Evolutionary conservation across 208 protist species (phyloP).

Genomic region (Trypanosoma cruzi): DNA sequence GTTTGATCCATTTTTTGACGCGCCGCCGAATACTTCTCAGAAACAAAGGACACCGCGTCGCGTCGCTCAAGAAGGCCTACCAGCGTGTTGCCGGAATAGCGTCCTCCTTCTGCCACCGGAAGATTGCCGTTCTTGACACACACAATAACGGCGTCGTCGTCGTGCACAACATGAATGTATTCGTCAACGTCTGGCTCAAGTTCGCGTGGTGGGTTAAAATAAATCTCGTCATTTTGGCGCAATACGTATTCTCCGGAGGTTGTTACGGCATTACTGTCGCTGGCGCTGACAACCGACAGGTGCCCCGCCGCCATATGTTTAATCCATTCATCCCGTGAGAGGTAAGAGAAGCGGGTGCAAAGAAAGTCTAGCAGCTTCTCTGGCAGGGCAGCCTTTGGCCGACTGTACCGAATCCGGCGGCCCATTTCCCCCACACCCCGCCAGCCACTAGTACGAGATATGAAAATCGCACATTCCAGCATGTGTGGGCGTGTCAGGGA

Average conservation of each 20-base stretch:
- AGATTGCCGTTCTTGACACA: slow-evolving; percentile 81
- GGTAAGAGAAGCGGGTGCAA: slow-evolving; percentile 54
- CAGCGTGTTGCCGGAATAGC: slow-evolving; percentile 85
- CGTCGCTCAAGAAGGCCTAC: slow-evolving; percentile 45
- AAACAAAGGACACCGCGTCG: background rate
- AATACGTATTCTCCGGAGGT: slow-evolving; percentile 33
- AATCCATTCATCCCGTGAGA: slow-evolving; percentile 48
- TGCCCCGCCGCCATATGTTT: slow-evolving; percentile 54
- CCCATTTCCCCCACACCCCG: slow-evolving; percentile 35
- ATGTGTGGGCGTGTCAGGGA: background rate
- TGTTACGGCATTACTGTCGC: background rate
- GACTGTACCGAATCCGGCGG: slow-evolving; percentile 60
- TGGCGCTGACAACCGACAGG: slow-evolving; percentile 26
- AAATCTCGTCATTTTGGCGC: slow-evolving; percentile 53
- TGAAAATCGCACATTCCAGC: too few species aligned
- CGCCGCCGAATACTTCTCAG: background rate
- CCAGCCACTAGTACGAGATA: too few species aligned
- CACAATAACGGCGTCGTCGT: slow-evolving; percentile 57
- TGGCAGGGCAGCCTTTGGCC: slow-evolving; percentile 43
- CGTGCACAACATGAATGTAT: slow-evolving; percentile 52
- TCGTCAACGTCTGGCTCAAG: slow-evolving; percentile 76
- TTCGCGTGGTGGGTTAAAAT: slow-evolving; percentile 66
- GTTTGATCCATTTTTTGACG: slow-evolving; percentile 2
- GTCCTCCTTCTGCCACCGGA: slow-evolving; percentile 80
- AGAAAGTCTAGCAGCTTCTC: slow-evolving; percentile 61